A percentile compares a stretch with the other conserved stretches of the same genome.
These are phyloP conservation scores for Penicillium psychrofluorescens DNA, from an alignment of 495 filamentous ascomycete species.

Conservation along the genomic window DNA sequence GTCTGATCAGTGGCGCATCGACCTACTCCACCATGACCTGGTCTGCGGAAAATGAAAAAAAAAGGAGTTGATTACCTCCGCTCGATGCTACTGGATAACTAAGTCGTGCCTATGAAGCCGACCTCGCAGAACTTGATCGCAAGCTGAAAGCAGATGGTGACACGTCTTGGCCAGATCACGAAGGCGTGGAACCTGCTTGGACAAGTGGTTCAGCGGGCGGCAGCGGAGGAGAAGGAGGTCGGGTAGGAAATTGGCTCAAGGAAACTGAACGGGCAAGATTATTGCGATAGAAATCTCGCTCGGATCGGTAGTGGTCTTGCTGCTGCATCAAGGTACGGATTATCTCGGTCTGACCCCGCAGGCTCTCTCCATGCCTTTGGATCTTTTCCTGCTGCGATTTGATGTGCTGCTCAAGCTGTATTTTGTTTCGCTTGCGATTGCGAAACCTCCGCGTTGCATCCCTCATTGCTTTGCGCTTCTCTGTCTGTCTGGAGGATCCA, in stretches of 20 bases:
- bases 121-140: not conserved
- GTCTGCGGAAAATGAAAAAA: too few relatives aligned
- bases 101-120: slow-evolving; percentile 1
- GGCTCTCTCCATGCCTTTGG: slow-evolving; percentile 47
- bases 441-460: slow-evolving; percentile 87
- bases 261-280: slow-evolving; percentile 47
- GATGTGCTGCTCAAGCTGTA: slow-evolving; percentile 56
- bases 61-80: too few relatives aligned
- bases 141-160: too few relatives aligned
- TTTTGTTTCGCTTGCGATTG: slow-evolving; percentile 83
- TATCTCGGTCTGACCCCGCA: slow-evolving; percentile 51
- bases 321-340: slow-evolving; percentile 46
- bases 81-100: too few relatives aligned
- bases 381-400: slow-evolving; percentile 49
- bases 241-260: slow-evolving; percentile 25
- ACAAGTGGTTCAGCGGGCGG: not conserved
- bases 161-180: slow-evolving; percentile 2
- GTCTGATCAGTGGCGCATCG: too few relatives aligned
- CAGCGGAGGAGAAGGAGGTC: slow-evolving; percentile 35
- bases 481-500: slow-evolving; percentile 77
- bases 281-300: slow-evolving; percentile 61
- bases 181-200: slow-evolving; percentile 6
- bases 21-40: too few relatives aligned
- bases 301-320: slow-evolving; percentile 48
- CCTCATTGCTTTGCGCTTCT: slow-evolving; percentile 90